Evolutionary conservation across 2,329 filamentous ascomycete genomes (phyloP).

Genomic region (Alternaria sp.): DNA sequence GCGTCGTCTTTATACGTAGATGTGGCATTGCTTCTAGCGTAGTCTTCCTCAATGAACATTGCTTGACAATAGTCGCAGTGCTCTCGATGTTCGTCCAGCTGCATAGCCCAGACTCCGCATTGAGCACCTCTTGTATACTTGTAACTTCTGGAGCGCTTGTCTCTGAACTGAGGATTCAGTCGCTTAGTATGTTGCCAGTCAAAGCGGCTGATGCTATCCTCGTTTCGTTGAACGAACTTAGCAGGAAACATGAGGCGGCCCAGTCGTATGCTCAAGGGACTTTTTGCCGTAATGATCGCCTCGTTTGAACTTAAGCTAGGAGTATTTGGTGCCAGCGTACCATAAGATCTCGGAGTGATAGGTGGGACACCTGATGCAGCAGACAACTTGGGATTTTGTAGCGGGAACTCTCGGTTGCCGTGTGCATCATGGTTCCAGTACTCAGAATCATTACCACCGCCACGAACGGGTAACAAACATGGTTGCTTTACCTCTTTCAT

Average conservation of each 20-base stretch:
- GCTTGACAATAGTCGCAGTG: slow-evolving; percentile 3
- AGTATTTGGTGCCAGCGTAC: neutral
- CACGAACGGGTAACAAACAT: neutral
- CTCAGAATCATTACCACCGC: neutral
- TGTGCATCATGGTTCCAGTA: neutral
- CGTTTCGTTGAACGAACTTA: neutral
- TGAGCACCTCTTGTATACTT: neutral
- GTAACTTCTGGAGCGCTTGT: neutral
- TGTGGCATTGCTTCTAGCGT: neutral
- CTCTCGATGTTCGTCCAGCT: slow-evolving; percentile 1
- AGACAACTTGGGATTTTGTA: neutral
- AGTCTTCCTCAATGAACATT: neutral
- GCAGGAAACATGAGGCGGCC: neutral
- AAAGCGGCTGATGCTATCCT: neutral
- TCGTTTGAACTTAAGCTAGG: neutral
- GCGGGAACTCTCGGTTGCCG: neutral
- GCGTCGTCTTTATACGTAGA: neutral
- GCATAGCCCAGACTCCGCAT: neutral
- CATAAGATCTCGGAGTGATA: neutral
- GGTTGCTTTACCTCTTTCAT: neutral
- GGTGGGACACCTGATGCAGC: neutral
- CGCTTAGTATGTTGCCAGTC: neutral
- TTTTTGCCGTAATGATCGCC: neutral
- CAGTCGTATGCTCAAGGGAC: neutral
- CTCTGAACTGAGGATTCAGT: neutral